These are phyloP conservation scores for Chlorella variabilis DNA, from an alignment of 163 green algal genomes.

Conservation along the genomic window DNA sequence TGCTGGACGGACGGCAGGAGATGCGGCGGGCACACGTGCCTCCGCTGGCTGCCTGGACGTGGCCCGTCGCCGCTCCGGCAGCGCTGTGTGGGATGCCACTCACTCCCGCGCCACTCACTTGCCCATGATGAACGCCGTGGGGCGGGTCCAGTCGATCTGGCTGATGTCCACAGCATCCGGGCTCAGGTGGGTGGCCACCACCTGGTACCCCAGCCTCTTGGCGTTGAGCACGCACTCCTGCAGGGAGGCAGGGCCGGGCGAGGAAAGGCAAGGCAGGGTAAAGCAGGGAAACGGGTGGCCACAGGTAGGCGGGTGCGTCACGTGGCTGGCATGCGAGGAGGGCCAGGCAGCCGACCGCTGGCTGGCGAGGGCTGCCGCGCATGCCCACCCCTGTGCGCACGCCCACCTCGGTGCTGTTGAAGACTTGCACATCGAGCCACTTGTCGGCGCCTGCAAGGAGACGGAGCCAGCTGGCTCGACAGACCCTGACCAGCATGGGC, in stretches of 20 bases:
- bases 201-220: conserved; percentile 75
- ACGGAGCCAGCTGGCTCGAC: background rate
- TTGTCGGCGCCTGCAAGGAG: conserved; percentile 80
- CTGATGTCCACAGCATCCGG: conserved; percentile 28
- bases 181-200: conserved; percentile 80
- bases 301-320: background rate
- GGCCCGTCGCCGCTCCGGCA: no score
- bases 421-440: conserved; percentile 88
- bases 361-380: no score
- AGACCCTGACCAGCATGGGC: no score
- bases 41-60: no score
- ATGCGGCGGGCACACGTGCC: no score
- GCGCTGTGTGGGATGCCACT: no score
- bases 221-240: conserved; percentile 55
- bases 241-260: background rate
- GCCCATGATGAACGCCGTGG: conserved; percentile 91
- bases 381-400: no score
- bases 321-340: no score
- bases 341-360: no score
- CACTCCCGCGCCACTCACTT: conserved; percentile 79
- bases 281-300: background rate
- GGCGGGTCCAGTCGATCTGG: conserved; percentile 88
- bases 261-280: background rate
- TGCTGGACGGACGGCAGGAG: no score
- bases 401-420: conserved; percentile 55